Evolutionary conservation across 140 eudicot genomes (phyloP).

Genomic region (Erigeron philadelphicus): DNA sequence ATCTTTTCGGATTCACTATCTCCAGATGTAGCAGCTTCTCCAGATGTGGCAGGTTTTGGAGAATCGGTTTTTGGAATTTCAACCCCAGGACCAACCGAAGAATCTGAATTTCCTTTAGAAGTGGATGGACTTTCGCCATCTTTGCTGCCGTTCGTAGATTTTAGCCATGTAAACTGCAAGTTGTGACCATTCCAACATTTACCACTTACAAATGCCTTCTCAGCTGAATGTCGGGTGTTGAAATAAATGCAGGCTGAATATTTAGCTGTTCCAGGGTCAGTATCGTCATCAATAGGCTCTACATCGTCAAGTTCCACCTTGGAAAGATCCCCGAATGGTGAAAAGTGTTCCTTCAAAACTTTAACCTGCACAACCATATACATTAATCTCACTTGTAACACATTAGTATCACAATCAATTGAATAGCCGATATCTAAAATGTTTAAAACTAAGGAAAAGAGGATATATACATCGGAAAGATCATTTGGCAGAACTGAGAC

Average conservation of each 20-base stretch:
- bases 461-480: conserved; percentile 34
- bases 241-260: conserved; percentile 58
- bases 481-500: conserved; percentile 63
- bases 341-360: conserved; percentile 76
- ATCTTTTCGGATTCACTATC: conserved; percentile 42
- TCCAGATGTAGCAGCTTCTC: conserved; percentile 26
- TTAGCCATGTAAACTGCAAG: conserved; percentile 71
- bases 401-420: conserved; percentile 5
- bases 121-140: conserved; percentile 39
- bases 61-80: conserved; percentile 31
- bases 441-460: not conserved
- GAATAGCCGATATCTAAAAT: not conserved
- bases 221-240: conserved; percentile 65
- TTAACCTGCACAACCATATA: conserved; percentile 44
- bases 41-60: conserved; percentile 30
- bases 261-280: conserved; percentile 35
- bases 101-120: conserved; percentile 40
- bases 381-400: not conserved
- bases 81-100: conserved; percentile 32
- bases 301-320: conserved; percentile 56
- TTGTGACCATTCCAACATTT: conserved; percentile 73
- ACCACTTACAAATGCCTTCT: conserved; percentile 68
- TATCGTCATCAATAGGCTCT: conserved; percentile 36
- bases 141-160: conserved; percentile 42
- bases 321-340: conserved; percentile 62